Conservation (phyloP, 1,284 basidiomycete genomes). For the Hemileia vastatrix region DNA sequence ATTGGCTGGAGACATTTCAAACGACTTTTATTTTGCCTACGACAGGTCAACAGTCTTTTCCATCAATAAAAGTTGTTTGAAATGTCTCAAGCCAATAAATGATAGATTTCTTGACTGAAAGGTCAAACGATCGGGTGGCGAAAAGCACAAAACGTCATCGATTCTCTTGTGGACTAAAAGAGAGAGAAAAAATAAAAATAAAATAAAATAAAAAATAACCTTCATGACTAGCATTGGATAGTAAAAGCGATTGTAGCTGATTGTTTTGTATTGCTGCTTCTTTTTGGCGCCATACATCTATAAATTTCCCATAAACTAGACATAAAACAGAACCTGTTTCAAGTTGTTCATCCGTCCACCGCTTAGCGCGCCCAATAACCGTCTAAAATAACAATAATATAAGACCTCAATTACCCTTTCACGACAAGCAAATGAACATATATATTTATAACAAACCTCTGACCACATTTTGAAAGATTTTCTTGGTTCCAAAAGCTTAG, state of each 20-base stretch:
- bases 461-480: slow-evolving; percentile 59
- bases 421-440: not conserved
- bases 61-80: no score
- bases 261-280: slow-evolving; percentile 66
- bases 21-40: no score
- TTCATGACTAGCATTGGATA: slow-evolving; percentile 83
- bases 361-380: slow-evolving; percentile 60
- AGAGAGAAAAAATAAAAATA: not conserved
- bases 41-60: no score
- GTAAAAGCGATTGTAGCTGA: slow-evolving; percentile 65
- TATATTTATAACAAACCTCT: slow-evolving; percentile 23
- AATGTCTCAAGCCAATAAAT: no score
- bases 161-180: no score
- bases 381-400: slow-evolving; percentile 59
- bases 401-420: not conserved
- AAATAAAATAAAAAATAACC: slow-evolving; percentile 48
- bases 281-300: slow-evolving; percentile 79
- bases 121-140: no score
- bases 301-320: slow-evolving; percentile 73
- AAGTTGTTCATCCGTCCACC: slow-evolving; percentile 77
- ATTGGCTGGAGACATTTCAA: no score
- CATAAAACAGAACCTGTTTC: slow-evolving; percentile 79
- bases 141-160: no score
- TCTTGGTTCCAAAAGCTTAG: slow-evolving; percentile 61
- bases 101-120: no score